A percentile compares a stretch with the other conserved stretches of the same genome.
These are phyloP conservation scores for Rhodotorula sp. DNA, from an alignment of 1,284 basidiomycete species.

Conservation along the genomic window DNA sequence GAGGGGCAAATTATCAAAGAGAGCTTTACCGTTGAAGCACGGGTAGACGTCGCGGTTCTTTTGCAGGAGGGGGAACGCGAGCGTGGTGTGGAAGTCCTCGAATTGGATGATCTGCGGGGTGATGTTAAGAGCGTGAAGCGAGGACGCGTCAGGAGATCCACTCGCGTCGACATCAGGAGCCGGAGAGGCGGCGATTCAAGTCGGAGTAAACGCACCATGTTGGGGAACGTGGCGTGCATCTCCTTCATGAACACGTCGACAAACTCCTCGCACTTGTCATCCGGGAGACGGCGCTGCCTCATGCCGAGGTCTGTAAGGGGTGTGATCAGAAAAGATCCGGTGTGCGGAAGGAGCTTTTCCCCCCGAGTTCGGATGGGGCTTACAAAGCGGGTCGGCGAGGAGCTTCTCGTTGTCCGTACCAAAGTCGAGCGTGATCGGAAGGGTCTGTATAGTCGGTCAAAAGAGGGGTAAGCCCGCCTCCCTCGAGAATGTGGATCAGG, in stretches of 20 bases:
- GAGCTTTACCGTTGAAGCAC: slow-evolving; percentile 69
- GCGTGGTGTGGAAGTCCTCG: slow-evolving; percentile 57
- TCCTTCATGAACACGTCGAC: slow-evolving; percentile 92
- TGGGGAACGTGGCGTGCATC: slow-evolving; percentile 70
- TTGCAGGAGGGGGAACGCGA: slow-evolving; percentile 78
- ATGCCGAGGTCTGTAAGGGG: slow-evolving; percentile 64
- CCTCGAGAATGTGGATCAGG: not conserved
- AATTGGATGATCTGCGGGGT: slow-evolving; percentile 66
- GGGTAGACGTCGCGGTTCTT: slow-evolving; percentile 71
- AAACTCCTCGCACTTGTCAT: slow-evolving; percentile 60
- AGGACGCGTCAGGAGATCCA: slow-evolving; percentile 13
- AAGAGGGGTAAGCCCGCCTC: not conserved
- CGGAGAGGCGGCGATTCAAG: too few relatives aligned
- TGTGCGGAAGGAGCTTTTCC: not conserved
- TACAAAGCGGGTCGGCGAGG: slow-evolving; percentile 76
- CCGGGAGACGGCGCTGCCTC: slow-evolving; percentile 65
- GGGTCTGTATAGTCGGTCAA: slow-evolving; percentile 50
- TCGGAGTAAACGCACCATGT: slow-evolving; percentile 53
- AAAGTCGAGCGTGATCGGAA: slow-evolving; percentile 80
- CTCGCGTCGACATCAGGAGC: too few relatives aligned
- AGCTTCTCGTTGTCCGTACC: slow-evolving; percentile 83
- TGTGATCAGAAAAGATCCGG: not conserved
- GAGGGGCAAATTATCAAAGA: not conserved
- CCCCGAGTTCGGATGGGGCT: not conserved
- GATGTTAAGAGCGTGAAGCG: slow-evolving; percentile 20